Base-by-base conservation (phyloP, 1,139 yeast genomes). In the Petasospora fabianii region DNA sequence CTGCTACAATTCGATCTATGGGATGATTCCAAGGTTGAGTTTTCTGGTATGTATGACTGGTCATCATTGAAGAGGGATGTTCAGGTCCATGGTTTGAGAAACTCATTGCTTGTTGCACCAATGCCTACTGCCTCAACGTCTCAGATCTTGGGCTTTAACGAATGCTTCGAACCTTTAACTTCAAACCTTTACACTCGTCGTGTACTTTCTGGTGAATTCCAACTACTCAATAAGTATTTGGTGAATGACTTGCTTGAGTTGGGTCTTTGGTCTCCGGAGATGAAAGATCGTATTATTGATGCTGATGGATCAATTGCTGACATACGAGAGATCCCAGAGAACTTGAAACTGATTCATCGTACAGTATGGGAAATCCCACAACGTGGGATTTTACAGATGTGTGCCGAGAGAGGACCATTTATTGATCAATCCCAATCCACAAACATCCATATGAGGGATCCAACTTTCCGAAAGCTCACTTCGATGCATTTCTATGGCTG, bases 361-460 rank as follows among this genome's bases (percentile, higher is more conserved):
- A 92, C 98, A 1, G 97, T 88, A 14, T 92, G 98, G 97, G 98
- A 92, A 66, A 76, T 92, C 37, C 80, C 96, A 32, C 98, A 92
- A 62, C 83, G 80, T 66, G 75, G 76, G 13, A 78, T 92, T 47
- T 83, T 92, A 51, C 97, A 90, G 56, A 77, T 92, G 92, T 95
- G 97, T 36, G 96, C 96, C 32, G 97, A 88, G 59, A 77, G 98
- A 57, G 84, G 92, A 33, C 87, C 95, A 21, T 92, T 78, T 65
- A 82, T 92, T 58, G 98, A 92, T 64, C 98, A 92, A 65, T 85
- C 94, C 48, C 97, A 92, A 67, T 80, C 94, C 40, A 70, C 92
- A 74, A 92, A 90, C 64, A 79, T 90, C 53, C 84, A 85, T 67
- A 71, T 90, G 62, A 80, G 76, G 60, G 77, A 81, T 42, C 97